phyloP scores from a whole-genome alignment of 257 asterid species.

The Echium plantagineum region DNA sequence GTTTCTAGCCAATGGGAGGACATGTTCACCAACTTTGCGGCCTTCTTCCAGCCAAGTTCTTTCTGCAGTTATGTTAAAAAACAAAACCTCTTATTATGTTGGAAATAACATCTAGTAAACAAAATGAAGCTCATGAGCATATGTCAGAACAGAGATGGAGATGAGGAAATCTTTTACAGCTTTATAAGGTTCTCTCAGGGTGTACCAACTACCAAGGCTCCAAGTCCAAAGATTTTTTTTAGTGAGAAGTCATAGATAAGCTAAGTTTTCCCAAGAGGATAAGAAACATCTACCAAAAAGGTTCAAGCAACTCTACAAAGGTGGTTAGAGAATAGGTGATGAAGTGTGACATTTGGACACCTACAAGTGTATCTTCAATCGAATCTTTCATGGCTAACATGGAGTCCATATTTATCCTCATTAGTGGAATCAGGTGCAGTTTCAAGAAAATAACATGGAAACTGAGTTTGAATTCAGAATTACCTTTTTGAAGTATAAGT shows the following conservation, averaged over 20 bases:
- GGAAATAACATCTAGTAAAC: background rate
- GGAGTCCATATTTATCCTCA: background rate
- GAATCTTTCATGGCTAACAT: too few species aligned
- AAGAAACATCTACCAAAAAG: background rate
- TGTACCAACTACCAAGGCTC: background rate
- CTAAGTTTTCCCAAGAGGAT: background rate
- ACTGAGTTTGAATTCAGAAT: background rate
- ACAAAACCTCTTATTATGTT: background rate
- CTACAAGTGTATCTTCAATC: background rate
- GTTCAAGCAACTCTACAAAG: background rate
- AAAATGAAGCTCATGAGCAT: background rate
- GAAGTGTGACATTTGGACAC: background rate
- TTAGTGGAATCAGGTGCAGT: background rate
- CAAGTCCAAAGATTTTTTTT: background rate
- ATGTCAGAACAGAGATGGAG: constrained; percentile 4
- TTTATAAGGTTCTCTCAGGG: background rate
- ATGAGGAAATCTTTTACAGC: background rate
- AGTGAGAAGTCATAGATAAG: background rate
- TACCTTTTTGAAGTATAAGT: constrained; percentile 89
- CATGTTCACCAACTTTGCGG: constrained; percentile 85
- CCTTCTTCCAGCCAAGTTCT: constrained; percentile 93
- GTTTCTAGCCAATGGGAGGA: constrained; percentile 91
- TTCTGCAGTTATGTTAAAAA: constrained; percentile 32
- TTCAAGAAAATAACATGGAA: background rate
- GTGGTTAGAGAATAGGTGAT: background rate